Evolutionary conservation across 352 stramenopile genomes (phyloP).

Genomic region (Paralagenidium karlingii): DNA sequence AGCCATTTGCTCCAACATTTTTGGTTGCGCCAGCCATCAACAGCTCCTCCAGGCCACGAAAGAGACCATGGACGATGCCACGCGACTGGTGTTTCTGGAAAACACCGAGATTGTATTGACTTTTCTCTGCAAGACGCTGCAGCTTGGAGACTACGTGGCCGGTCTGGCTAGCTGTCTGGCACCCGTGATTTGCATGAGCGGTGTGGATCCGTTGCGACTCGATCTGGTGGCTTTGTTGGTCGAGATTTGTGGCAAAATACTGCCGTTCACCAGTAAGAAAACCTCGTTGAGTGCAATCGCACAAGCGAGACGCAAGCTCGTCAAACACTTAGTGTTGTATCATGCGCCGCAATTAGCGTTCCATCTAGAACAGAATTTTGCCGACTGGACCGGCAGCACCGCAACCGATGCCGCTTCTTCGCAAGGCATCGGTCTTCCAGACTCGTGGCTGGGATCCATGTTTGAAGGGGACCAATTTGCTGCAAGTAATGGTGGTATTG

Average conservation of each 20-base stretch:
- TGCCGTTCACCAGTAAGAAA: slow-evolving; percentile 7
- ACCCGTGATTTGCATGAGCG: slow-evolving; percentile 36
- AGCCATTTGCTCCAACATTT: slow-evolving; percentile 42
- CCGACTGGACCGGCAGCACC: slow-evolving; percentile 34
- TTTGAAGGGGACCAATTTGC: slow-evolving; percentile 60
- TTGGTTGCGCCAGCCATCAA: slow-evolving; percentile 34
- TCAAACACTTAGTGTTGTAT: slow-evolving; percentile 71
- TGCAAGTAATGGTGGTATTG: slow-evolving; percentile 25
- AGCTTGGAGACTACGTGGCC: slow-evolving; percentile 32
- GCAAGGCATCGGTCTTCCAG: slow-evolving; percentile 31
- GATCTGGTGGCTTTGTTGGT: slow-evolving; percentile 7
- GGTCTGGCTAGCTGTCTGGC: slow-evolving; percentile 41
- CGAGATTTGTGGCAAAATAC: slow-evolving; percentile 1
- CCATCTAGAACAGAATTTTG: slow-evolving; percentile 64
- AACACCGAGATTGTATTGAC: slow-evolving; percentile 58
- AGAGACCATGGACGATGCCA: slow-evolving; percentile 27
- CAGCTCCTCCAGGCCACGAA: slow-evolving; percentile 19
- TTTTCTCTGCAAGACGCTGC: slow-evolving; percentile 46
- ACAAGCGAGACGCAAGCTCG: slow-evolving; percentile 18
- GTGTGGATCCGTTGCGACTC: slow-evolving; percentile 43
- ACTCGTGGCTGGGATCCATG: slow-evolving; percentile 64
- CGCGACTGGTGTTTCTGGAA: slow-evolving; percentile 67
- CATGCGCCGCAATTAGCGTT: slow-evolving; percentile 49
- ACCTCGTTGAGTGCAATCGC: slow-evolving; percentile 32
- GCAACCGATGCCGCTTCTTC: too few species aligned